phyloP scores from a whole-genome alignment of 176 grass and related monocot genomes.

The Oryza longistaminata region DNA sequence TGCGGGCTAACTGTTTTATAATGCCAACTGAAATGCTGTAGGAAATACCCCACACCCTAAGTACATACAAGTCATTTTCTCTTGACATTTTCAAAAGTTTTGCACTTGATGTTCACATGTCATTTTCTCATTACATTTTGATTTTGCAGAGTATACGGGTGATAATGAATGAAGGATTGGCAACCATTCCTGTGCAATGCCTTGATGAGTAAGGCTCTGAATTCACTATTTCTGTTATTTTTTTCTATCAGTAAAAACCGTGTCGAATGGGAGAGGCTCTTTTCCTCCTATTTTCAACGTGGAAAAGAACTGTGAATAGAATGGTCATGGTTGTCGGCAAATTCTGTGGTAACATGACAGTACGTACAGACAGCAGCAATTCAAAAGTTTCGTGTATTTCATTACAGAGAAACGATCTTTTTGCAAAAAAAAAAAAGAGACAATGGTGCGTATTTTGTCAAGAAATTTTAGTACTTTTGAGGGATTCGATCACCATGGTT shows the following conservation, averaged over 20 bases:
- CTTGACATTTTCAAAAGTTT: too few species aligned
- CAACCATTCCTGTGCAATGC: slow-evolving; percentile 78
- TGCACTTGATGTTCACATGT: too few species aligned
- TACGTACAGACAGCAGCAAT: background rate
- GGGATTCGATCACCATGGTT: background rate
- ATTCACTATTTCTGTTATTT: slow-evolving; percentile 6
- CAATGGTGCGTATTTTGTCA: background rate
- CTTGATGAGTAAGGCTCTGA: slow-evolving; percentile 79
- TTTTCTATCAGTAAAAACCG: background rate
- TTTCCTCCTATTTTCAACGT: background rate
- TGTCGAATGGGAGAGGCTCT: background rate
- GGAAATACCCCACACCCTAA: background rate
- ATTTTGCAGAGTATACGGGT: slow-evolving; percentile 84
- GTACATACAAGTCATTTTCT: background rate
- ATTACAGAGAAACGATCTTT: background rate
- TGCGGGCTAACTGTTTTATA: slow-evolving; percentile 2
- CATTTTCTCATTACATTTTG: slow-evolving; percentile 13
- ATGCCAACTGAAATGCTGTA: background rate
- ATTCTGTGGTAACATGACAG: background rate
- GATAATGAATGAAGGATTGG: slow-evolving; percentile 97
- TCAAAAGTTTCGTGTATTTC: slow-evolving; percentile 8
- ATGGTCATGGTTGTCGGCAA: background rate
- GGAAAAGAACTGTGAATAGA: background rate
- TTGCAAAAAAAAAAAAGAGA: background rate
- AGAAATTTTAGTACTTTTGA: background rate